Base-by-base conservation (phyloP, 2,329 filamentous ascomycete species). In the Botryosphaeria agaves region DNA sequence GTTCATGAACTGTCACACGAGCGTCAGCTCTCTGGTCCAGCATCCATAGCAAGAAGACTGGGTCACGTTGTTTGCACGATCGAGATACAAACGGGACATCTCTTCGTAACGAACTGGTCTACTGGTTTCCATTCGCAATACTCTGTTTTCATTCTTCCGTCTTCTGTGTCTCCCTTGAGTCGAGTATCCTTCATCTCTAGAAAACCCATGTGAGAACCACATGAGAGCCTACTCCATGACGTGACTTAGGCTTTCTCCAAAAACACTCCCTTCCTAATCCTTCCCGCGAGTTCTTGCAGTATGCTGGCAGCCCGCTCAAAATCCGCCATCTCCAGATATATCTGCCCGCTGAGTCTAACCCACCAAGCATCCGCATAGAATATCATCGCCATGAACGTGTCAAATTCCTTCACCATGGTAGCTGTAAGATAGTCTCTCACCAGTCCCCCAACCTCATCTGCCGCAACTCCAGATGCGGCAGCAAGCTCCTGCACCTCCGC, bases 241-340 rank as follows among this genome's bases (percentile, higher is more conserved):
- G n/a, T n/a, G n/a, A n/a, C n/a, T 23, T 23, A 7, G 18, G n/a
- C 21, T 9, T n/a, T n/a, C 28, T 18, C 25, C 28, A 38, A 30
- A 44, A 48, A 54, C 34, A 64, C 62, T 4, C 57, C 59, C 28
- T 50, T 54, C 26, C 53, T 55, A 18, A 66, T 63, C 39, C 62
- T 53, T 25, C 58, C 57, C 42, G 66, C 72, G 4, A 79, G 40
- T 19, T 59, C 55, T 46, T 68, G 66, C 43, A 89, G 49, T 6
- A 66, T 56, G 30, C 59, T 46, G 0, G 64, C 80, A 3, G 66
- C 64, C 67, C 69, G 80, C 47, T 76, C 69, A 45, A 89, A 93
- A 51, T 94, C 84, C 8, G 62, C 62, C 38, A 76, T 48, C 16
- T 82, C 81, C n/a, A 94, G 54, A 48, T 89, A 95, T 0, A 89